Base-by-base conservation (phyloP, 257 asterid genomes). In the Penstemon eatonii region DNA sequence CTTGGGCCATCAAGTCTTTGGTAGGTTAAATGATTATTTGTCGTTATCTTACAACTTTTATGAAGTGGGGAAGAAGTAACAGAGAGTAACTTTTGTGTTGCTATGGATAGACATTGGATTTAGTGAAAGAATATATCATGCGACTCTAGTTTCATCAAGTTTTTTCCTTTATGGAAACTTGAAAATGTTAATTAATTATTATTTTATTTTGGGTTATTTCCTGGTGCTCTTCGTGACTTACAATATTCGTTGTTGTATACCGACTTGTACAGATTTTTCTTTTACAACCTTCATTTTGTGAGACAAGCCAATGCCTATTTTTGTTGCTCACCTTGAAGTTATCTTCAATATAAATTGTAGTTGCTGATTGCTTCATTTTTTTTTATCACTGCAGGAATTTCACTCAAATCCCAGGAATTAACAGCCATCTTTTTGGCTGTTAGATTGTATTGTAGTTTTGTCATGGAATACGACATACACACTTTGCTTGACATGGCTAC, bases 401-500 rank as follows among this genome's bases (percentile, higher is more conserved):
- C 98, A 57, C 96, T 92, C 79, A 89, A 86, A 76, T 87, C 96
- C 73, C 98, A 92, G 88, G 98, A 92, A 84, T 82, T 89, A 66
- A 92, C 98, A 50, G 98, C 98, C 42, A 71, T 92, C 64, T 92
- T 92, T 83, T 71, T 92, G 86, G 96, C 90, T 66, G 98, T 89
- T 71, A 92, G 98, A 83, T 78, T 92, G 66, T 92, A 89, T 78
- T 89, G 96, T 66, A 89, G 98, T 79, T 89, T 92, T 67, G 96
- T 92, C 64, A 89, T 92, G 98, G 98, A 92, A 83, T 92, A 89
- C 75, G 96, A 92, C 80, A 92, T 92, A 74, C 96, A 92, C 80
- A 92, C 98, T 1, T 56, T 92, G 72, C 98, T 92, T 76, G 98
- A 92, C 78, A 62, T 87, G 80, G 90, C 96, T 63, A 92, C 98